Evolutionary conservation across 139 green algal species (phyloP).

Genomic region (Chlamydomonas asymmetrica): DNA sequence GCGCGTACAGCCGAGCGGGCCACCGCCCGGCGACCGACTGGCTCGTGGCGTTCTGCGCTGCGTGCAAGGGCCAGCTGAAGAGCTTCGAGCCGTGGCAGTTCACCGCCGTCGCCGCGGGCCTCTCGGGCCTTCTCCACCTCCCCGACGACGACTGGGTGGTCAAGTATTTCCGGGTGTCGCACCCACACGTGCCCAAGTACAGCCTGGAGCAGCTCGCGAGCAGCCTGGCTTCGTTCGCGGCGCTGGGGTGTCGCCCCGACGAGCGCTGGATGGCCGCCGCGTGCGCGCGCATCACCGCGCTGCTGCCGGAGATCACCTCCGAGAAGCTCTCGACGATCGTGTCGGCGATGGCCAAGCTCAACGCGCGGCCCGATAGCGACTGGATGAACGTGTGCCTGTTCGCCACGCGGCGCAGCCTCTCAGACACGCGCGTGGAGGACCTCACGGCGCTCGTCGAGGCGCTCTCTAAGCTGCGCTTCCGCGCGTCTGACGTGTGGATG

Average conservation of each 20-base stretch:
- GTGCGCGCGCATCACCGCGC: not conserved
- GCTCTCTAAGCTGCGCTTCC: constrained; percentile 18
- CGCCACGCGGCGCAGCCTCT: constrained; percentile 16
- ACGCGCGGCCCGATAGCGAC: constrained; percentile 1
- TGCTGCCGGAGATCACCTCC: not conserved
- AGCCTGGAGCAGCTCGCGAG: constrained; percentile 6
- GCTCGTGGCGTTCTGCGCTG: not conserved
- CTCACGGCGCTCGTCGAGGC: constrained; percentile 14
- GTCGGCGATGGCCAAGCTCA: constrained; percentile 17
- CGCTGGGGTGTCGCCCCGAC: constrained; percentile 31
- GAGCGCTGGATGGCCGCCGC: constrained; percentile 26
- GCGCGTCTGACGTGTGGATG: constrained; percentile 37
- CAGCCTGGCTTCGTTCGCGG: constrained; percentile 16
- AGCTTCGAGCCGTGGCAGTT: constrained; percentile 4
- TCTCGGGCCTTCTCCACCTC: constrained; percentile 12
- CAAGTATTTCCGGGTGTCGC: not conserved
- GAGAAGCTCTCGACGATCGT: constrained; percentile 1
- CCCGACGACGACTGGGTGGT: constrained; percentile 30
- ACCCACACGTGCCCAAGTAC: not conserved
- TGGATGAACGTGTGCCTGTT: constrained; percentile 11
- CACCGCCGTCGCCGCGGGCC: not conserved
- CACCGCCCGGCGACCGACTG: not conserved
- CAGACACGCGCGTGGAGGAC: not conserved
- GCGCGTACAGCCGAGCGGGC: not conserved
- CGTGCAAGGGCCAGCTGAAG: not conserved